These are phyloP conservation scores for Knoxia roxburghii DNA, from an alignment of 257 asterid species.

Conservation along the genomic window DNA sequence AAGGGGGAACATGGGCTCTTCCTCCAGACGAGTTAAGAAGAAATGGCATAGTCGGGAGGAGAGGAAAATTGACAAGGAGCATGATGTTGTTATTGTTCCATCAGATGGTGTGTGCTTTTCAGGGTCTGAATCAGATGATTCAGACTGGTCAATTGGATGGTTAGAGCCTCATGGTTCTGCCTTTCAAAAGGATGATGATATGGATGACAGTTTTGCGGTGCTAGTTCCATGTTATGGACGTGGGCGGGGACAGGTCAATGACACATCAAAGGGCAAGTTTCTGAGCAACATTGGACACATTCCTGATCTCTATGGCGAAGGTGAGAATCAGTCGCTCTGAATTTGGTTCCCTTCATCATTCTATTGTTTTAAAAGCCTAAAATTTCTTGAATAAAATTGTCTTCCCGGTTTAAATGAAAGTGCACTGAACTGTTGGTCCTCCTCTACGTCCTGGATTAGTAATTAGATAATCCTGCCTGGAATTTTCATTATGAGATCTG, in stretches of 20 bases:
- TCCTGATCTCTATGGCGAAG: slow-evolving; percentile 30
- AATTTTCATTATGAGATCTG: not conserved
- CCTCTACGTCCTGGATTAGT: not conserved
- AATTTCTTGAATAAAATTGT: not conserved
- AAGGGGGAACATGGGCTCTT: slow-evolving; percentile 22
- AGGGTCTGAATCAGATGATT: slow-evolving; percentile 51
- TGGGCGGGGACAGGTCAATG: slow-evolving; percentile 21
- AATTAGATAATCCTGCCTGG: no score
- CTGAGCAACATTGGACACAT: slow-evolving; percentile 25
- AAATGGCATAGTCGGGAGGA: slow-evolving; percentile 44
- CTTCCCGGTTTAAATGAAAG: not conserved
- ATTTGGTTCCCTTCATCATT: not conserved
- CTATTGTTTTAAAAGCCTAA: not conserved
- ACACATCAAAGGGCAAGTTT: slow-evolving; percentile 21
- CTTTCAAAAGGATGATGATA: slow-evolving; percentile 29
- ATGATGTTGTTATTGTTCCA: slow-evolving; percentile 45
- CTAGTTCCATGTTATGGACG: slow-evolving; percentile 48
- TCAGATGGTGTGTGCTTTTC: slow-evolving; percentile 52
- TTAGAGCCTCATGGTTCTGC: slow-evolving; percentile 45
- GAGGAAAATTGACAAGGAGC: slow-evolving; percentile 38
- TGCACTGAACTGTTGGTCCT: not conserved
- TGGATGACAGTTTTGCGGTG: slow-evolving; percentile 44
- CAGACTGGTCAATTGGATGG: slow-evolving; percentile 56
- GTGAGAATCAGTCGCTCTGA: slow-evolving; percentile 17
- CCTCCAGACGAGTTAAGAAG: slow-evolving; percentile 30